Conservation (phyloP, 2,329 filamentous ascomycete species). For the Pyrenochaeta sp. region DNA sequence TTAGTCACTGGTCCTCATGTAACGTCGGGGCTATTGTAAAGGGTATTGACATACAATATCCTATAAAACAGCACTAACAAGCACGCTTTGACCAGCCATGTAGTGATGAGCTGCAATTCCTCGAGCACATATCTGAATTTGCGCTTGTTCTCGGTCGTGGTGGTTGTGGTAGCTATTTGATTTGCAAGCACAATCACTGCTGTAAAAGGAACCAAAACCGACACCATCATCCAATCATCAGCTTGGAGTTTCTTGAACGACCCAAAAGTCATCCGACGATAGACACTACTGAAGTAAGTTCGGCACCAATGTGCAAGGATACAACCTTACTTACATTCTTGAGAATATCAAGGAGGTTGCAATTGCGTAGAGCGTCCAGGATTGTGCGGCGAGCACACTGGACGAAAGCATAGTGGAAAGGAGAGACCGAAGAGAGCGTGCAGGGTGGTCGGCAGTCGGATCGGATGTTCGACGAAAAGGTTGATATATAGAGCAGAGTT, state of each 20-base stretch:
- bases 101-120: slow-evolving; percentile 32
- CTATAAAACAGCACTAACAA: slow-evolving; percentile 36
- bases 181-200: slow-evolving; percentile 25
- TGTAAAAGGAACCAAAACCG: slow-evolving; percentile 31
- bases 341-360: slow-evolving; percentile 29
- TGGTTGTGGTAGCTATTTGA: slow-evolving; percentile 2
- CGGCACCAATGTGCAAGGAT: not conserved
- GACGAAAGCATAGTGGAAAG: slow-evolving; percentile 7
- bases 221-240: slow-evolving; percentile 39
- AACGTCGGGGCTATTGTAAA: too few relatives aligned
- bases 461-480: too few relatives aligned
- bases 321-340: slow-evolving; percentile 24
- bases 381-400: slow-evolving; percentile 25
- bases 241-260: slow-evolving; percentile 29
- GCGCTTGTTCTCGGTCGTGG: slow-evolving; percentile 2
- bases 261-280: slow-evolving; percentile 29
- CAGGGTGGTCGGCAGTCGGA: too few relatives aligned
- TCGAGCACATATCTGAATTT: slow-evolving; percentile 35
- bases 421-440: not conserved
- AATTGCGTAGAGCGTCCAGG: slow-evolving; percentile 33
- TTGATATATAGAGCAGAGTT: too few relatives aligned
- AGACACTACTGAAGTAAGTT: slow-evolving; percentile 19
- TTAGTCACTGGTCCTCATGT: too few relatives aligned
- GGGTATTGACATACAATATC: slow-evolving; percentile 27
- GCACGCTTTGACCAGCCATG: slow-evolving; percentile 38